A percentile compares a stretch with the other conserved stretches of the same genome.
Evolutionary conservation across 1,139 yeast species (phyloP).

Genomic region (Suhomyces wounanorum): DNA sequence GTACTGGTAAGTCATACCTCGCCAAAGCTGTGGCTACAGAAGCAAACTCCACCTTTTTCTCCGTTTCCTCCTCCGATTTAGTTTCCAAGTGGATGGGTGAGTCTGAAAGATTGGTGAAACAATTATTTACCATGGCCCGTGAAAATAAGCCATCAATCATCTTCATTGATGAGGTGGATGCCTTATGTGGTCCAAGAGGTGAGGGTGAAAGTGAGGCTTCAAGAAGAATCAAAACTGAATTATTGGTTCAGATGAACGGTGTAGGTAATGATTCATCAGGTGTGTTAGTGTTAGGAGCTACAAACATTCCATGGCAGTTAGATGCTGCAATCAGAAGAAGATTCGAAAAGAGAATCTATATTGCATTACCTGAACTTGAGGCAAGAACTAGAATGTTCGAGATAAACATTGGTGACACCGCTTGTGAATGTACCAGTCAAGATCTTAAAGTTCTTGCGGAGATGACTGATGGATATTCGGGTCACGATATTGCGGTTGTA

Average conservation of each 20-base stretch:
- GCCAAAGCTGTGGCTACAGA: slow-evolving; percentile 99
- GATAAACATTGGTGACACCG: slow-evolving; percentile 86
- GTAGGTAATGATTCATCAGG: slow-evolving; percentile 95
- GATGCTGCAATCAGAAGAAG: slow-evolving; percentile 98
- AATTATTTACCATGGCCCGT: slow-evolving; percentile 91
- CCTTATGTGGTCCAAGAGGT: slow-evolving; percentile 96
- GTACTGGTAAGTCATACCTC: slow-evolving; percentile 95
- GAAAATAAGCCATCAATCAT: slow-evolving; percentile 94
- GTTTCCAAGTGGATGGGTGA: slow-evolving; percentile 99
- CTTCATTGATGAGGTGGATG: slow-evolving; percentile 97
- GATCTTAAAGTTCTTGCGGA: slow-evolving; percentile 82
- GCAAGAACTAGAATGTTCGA: slow-evolving; percentile 95
- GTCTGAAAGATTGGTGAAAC: slow-evolving; percentile 91
- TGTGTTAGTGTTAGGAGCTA: slow-evolving; percentile 93
- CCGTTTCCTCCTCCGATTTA: slow-evolving; percentile 90
- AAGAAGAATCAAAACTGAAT: slow-evolving; percentile 92
- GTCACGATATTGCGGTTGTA: slow-evolving; percentile 95
- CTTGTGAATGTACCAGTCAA: slow-evolving; percentile 71
- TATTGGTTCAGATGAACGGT: slow-evolving; percentile 97
- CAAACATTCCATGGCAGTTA: slow-evolving; percentile 98
- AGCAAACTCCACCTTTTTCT: slow-evolving; percentile 93
- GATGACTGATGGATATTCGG: slow-evolving; percentile 97
- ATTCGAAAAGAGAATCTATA: slow-evolving; percentile 92
- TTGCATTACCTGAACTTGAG: slow-evolving; percentile 88
- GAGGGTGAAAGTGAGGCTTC: slow-evolving; percentile 98